Evolutionary conservation across 768 basidiomycete species (phyloP).

Genomic region (Roridomyces roridus): DNA sequence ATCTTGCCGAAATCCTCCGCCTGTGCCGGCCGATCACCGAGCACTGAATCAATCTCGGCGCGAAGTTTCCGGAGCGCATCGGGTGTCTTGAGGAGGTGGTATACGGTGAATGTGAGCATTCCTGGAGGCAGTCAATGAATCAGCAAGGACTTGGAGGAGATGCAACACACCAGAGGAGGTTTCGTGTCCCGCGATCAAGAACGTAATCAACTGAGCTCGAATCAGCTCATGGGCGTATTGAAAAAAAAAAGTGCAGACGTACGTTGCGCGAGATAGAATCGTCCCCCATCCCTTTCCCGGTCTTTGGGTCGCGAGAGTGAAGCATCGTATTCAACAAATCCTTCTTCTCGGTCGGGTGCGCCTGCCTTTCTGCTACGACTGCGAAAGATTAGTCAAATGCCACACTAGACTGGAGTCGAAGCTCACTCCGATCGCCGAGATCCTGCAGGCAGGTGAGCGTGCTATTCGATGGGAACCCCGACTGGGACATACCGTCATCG

Average conservation of each 20-base stretch:
- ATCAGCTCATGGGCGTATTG: not conserved
- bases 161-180: conserved; percentile 26
- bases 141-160: not conserved
- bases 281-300: conserved; percentile 45
- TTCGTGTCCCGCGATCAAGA: conserved; percentile 49
- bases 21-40: conserved; percentile 44
- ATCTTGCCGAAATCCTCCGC: conserved; percentile 46
- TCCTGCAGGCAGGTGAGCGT: too few relatives aligned
- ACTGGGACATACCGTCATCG: conserved; percentile 46
- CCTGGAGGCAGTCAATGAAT: conserved; percentile 30
- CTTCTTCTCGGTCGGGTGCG: conserved; percentile 43
- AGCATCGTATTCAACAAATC: conserved; percentile 55
- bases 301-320: conserved; percentile 47
- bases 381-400: conserved; percentile 1
- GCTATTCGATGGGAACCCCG: too few relatives aligned
- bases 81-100: conserved; percentile 50
- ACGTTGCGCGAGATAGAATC: conserved; percentile 51
- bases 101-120: conserved; percentile 46
- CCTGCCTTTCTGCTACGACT: conserved; percentile 47
- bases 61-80: conserved; percentile 50
- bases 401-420: not conserved
- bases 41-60: conserved; percentile 51
- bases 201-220: conserved; percentile 45
- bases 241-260: not conserved
- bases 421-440: not conserved